Base-by-base conservation (phyloP, 305 asterid species). In the Lippia alba region DNA sequence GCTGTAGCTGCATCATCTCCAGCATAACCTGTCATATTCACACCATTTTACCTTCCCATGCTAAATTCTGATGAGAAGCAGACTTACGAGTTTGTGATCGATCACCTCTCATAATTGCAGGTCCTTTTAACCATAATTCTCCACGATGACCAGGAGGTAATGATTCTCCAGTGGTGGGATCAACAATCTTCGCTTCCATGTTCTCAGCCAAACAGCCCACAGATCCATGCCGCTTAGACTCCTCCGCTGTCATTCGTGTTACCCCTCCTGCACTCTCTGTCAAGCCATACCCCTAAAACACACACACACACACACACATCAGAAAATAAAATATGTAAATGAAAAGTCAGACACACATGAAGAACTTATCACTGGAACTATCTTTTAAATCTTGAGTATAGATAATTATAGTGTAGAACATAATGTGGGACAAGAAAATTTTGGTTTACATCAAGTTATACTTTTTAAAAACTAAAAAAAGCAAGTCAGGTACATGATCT, bases 101-200 rank as follows among this genome's bases (percentile, higher is more conserved):
- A 60, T 76, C 75, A 91, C 98, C 98, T 90, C 89, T 84, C 97
- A 90, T 92, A 72, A 89, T 48, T 30, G 72, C 34, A 16, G 96
- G 92, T 36, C 97, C 96, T 65, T 94, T 82, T 61, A 93, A 56
- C 98, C 98, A 93, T 59, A 93, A 72, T 63, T 94, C 98, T 20
- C 97, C 98, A 1, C 78, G 84, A 57, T 83, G 73, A 49, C 92
- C 90, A 40, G 96, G 96, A 34, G 96, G 89, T 66, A 94, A 74
- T 20, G 86, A 78, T 58, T 87, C 83, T 66, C 94, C 90, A 62
- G 65, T 83, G 56, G 75, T 84, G 48, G 90, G 92, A 80, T 86
- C 93, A 41, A 88, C 87, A 63, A 88, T 83, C 85, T 84, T 93
- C 59, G 97, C 97, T 82, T 93, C 96, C 60, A 66, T 59, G 70